phyloP scores from a whole-genome alignment of 2,329 filamentous ascomycete species.

The Colletotrichum sp. region DNA sequence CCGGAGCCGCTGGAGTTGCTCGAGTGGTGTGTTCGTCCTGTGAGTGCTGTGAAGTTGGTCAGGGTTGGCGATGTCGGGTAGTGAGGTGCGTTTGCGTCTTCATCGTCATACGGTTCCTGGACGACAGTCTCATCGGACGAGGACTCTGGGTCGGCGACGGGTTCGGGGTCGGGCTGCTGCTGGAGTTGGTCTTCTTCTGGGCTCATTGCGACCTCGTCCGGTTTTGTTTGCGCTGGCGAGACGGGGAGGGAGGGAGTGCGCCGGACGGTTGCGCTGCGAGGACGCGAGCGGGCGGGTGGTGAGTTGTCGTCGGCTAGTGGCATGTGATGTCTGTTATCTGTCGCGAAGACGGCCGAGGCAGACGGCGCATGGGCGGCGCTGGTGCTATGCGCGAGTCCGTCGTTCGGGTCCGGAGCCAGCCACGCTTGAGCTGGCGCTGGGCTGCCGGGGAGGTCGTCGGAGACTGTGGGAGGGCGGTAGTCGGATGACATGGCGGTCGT shows the following conservation, averaged over 20 bases:
- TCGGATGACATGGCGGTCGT: background rate
- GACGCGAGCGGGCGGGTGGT: slow-evolving; percentile 6
- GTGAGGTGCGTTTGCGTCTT: background rate
- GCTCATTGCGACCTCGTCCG: background rate
- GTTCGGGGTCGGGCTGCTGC: background rate
- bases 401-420: background rate
- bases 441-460: background rate
- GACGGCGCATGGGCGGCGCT: background rate
- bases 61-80: slow-evolving; percentile 31
- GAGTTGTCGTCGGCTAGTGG: slow-evolving; percentile 1
- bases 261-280: slow-evolving; percentile 15
- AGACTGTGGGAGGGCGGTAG: slow-evolving; percentile 5
- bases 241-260: background rate
- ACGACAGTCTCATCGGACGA: slow-evolving; percentile 14
- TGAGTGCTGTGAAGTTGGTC: slow-evolving; percentile 30
- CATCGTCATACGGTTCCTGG: background rate
- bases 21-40: slow-evolving; percentile 35
- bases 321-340: slow-evolving; percentile 16
- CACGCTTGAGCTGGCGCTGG: background rate
- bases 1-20: slow-evolving; percentile 44
- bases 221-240: background rate
- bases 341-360: background rate
- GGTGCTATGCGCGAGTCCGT: background rate
- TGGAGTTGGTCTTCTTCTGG: background rate
- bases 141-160: background rate